Conservation (phyloP, 2,329 filamentous ascomycete genomes). For the Arthrinium puccinioides region DNA sequence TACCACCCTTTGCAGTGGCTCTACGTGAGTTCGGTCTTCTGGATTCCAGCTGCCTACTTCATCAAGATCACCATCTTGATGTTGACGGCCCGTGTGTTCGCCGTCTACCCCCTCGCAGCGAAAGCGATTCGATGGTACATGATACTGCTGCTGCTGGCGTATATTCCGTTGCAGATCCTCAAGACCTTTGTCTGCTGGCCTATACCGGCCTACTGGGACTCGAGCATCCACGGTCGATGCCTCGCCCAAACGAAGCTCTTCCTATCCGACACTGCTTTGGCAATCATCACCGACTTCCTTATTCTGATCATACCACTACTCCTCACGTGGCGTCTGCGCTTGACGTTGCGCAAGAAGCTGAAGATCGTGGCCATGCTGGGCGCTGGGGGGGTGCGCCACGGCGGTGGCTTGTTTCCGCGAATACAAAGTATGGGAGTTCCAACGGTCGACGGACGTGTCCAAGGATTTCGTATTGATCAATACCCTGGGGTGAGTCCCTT, state of each 20-base stretch:
- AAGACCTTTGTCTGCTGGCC: neutral
- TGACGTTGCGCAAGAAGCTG: conserved; percentile 21
- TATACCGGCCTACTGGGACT: neutral
- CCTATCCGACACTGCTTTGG: conserved; percentile 22
- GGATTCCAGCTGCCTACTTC: conserved; percentile 20
- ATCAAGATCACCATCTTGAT: conserved; percentile 25
- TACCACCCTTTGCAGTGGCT: too few relatives aligned
- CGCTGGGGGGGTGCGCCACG: conserved; percentile 20
- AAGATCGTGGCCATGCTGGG: conserved; percentile 23
- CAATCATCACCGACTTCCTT: conserved; percentile 24
- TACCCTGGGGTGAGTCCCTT: conserved; percentile 1
- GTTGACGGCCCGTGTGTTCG: conserved; percentile 23
- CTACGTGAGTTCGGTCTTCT: conserved; percentile 19
- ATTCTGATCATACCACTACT: conserved; percentile 26
- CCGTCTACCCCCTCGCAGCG: conserved; percentile 14
- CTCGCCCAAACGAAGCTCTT: conserved; percentile 24
- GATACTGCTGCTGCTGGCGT: conserved; percentile 14
- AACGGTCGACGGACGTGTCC: conserved; percentile 14
- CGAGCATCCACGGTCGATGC: conserved; percentile 11
- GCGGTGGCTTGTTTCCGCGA: conserved; percentile 21
- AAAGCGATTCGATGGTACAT: conserved; percentile 21
- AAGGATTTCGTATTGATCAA: conserved; percentile 14
- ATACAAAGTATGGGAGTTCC: conserved; percentile 13
- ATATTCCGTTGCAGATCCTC: conserved; percentile 5
- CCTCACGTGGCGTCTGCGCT: conserved; percentile 20